Conservation (phyloP, 192 early-diverging fungal species). For the Chytriomyces sp. region DNA sequence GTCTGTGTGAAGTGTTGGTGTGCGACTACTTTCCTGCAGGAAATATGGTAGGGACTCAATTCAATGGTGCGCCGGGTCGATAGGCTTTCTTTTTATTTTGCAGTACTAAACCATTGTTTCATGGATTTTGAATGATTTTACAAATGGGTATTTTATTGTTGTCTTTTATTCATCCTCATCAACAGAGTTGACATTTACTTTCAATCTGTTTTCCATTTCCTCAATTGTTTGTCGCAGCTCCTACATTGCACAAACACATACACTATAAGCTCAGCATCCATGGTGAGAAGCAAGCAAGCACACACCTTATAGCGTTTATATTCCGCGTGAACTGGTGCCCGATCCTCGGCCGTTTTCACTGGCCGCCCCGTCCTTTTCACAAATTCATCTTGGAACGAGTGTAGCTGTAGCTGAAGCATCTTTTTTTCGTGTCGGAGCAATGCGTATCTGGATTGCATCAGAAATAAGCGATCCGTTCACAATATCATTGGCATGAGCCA, state of each 20-base stretch:
- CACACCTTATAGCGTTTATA: conserved; percentile 53
- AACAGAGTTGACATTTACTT: not conserved
- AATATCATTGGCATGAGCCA: not conserved
- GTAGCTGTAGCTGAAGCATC: conserved; percentile 40
- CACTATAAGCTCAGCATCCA: not conserved
- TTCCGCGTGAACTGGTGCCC: conserved; percentile 42
- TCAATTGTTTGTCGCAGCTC: conserved; percentile 19
- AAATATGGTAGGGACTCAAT: not conserved
- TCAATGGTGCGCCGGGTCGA: no score
- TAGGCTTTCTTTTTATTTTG: no score
- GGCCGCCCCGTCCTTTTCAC: conserved; percentile 39
- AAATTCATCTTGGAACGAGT: conserved; percentile 50
- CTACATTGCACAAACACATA: no score
- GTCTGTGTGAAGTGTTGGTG: conserved; percentile 10
- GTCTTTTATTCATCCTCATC: not conserved
- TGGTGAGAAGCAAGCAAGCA: not conserved
- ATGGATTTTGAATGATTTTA: no score
- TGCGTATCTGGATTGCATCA: conserved; percentile 17
- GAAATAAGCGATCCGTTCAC: not conserved
- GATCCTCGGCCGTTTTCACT: conserved; percentile 42
- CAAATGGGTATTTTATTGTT: not conserved
- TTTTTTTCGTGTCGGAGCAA: conserved; percentile 44
- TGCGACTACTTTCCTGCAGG: conserved; percentile 11
- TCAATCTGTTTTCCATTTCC: conserved; percentile 21
- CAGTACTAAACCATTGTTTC: no score